phyloP scores from a whole-genome alignment of 768 basidiomycete species.

The Cyclocybe aegerita region DNA sequence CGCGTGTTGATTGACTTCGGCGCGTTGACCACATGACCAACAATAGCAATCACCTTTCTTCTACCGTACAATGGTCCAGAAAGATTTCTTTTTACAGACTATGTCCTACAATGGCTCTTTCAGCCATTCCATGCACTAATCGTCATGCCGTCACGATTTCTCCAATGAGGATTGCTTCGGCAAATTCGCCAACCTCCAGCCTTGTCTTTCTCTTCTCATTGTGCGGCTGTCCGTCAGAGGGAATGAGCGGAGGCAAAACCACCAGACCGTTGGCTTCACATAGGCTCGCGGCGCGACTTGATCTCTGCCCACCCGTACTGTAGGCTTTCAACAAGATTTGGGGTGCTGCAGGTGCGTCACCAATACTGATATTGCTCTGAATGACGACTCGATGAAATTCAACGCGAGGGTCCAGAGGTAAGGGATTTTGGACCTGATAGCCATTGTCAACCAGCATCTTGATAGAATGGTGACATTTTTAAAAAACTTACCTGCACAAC shows the following conservation, averaged over 20 bases:
- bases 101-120: too few species aligned
- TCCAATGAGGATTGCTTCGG: slow-evolving; percentile 65
- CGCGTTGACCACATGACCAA: too few species aligned
- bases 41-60: too few species aligned
- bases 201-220: slow-evolving; percentile 12
- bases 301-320: slow-evolving; percentile 87
- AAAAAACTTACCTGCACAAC: slow-evolving; percentile 54
- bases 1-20: too few species aligned
- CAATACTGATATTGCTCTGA: slow-evolving; percentile 12
- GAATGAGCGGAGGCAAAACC: slow-evolving; percentile 49
- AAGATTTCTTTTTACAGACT: too few species aligned
- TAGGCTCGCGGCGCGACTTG: slow-evolving; percentile 78
- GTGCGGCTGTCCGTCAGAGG: slow-evolving; percentile 19
- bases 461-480: background rate
- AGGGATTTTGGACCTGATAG: slow-evolving; percentile 52
- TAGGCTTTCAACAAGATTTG: slow-evolving; percentile 53
- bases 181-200: slow-evolving; percentile 55
- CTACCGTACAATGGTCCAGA: too few species aligned
- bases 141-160: slow-evolving; percentile 44
- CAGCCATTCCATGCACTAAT: background rate
- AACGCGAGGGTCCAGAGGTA: slow-evolving; percentile 70
- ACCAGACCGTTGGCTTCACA: slow-evolving; percentile 81
- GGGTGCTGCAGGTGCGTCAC: slow-evolving; percentile 21
- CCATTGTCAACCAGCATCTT: background rate
- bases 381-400: slow-evolving; percentile 85